A percentile compares a stretch with the other conserved stretches of the same genome.
phyloP scores from a whole-genome alignment of 1,139 yeast genomes.

The Ogataea hybrid region DNA sequence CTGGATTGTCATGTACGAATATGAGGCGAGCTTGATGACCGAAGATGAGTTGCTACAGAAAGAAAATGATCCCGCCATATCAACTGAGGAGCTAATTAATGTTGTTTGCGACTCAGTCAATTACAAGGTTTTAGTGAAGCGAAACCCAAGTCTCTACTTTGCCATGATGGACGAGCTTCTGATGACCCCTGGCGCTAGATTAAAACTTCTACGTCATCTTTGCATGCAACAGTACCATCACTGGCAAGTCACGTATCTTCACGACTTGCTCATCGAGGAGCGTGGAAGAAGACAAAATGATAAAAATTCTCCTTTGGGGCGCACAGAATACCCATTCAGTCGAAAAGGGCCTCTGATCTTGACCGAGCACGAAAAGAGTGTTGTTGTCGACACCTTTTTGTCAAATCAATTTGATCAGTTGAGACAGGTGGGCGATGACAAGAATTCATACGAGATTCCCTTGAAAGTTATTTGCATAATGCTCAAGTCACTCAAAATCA shows the following conservation, averaged over 20 bases:
- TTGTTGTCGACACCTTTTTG: conserved; percentile 70
- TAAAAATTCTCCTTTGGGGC: conserved; percentile 7
- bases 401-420: conserved; percentile 52
- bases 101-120: conserved; percentile 41
- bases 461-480: conserved; percentile 59
- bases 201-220: conserved; percentile 64
- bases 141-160: conserved; percentile 47
- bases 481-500: conserved; percentile 49
- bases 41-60: conserved; percentile 19
- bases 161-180: conserved; percentile 64
- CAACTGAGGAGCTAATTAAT: conserved; percentile 51
- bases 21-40: conserved; percentile 25
- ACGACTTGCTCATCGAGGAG: conserved; percentile 52
- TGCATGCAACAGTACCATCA: conserved; percentile 57
- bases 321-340: conserved; percentile 42
- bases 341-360: conserved; percentile 52
- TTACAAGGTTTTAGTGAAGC: conserved; percentile 40
- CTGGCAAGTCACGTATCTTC: conserved; percentile 57
- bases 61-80: conserved; percentile 31
- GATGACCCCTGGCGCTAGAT: conserved; percentile 60
- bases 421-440: conserved; percentile 38
- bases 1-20: conserved; percentile 45
- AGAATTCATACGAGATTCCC: conserved; percentile 28
- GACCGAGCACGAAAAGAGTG: conserved; percentile 57
- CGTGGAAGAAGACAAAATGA: conserved; percentile 39